Evolutionary conservation across 495 filamentous ascomycete species (phyloP).

Genomic region (Penicillium paxilli): DNA sequence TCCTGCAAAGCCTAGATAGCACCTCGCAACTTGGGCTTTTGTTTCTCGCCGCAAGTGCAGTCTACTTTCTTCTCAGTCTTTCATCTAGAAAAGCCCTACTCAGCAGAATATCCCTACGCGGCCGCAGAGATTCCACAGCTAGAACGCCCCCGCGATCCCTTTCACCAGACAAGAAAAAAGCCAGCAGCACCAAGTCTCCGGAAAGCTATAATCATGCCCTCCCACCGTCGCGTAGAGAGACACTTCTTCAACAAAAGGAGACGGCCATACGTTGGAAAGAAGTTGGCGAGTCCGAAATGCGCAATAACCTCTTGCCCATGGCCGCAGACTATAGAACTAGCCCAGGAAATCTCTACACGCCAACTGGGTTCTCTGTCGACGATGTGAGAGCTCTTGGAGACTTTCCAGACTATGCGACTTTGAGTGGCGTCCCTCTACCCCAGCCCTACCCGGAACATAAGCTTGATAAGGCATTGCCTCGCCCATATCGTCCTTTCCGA

Average conservation of each 20-base stretch:
- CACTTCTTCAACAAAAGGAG: conserved; percentile 37
- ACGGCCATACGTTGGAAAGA: conserved; percentile 21
- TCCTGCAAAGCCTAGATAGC: conserved; percentile 10
- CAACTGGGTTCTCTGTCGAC: conserved; percentile 61
- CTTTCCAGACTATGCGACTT: conserved; percentile 78
- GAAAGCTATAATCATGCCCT: conserved; percentile 49
- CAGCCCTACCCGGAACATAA: conserved; percentile 63
- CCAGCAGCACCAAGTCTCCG: conserved; percentile 22
- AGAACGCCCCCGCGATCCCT: conserved; percentile 58
- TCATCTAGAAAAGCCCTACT: conserved; percentile 10
- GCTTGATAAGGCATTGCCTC: conserved; percentile 62
- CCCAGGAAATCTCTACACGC: conserved; percentile 46
- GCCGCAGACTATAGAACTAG: conserved; percentile 41
- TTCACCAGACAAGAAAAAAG: conserved; percentile 50
- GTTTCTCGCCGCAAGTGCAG: conserved; percentile 22
- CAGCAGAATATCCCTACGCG: conserved; percentile 22
- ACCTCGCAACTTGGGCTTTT: conserved; percentile 26
- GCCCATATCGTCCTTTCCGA: conserved; percentile 78
- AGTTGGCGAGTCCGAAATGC: conserved; percentile 32
- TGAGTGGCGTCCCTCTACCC: conserved; percentile 80
- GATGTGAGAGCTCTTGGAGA: conserved; percentile 76
- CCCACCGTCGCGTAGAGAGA: conserved; percentile 56
- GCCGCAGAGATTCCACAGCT: conserved; percentile 39
- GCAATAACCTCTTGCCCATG: conserved; percentile 42
- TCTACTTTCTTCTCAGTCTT: conserved; percentile 16